Evolutionary conservation across 768 basidiomycete species (phyloP), one percentile per base, ranked within the genome.

Genomic region (Krasilnikovozyma curviuscula): DNA sequence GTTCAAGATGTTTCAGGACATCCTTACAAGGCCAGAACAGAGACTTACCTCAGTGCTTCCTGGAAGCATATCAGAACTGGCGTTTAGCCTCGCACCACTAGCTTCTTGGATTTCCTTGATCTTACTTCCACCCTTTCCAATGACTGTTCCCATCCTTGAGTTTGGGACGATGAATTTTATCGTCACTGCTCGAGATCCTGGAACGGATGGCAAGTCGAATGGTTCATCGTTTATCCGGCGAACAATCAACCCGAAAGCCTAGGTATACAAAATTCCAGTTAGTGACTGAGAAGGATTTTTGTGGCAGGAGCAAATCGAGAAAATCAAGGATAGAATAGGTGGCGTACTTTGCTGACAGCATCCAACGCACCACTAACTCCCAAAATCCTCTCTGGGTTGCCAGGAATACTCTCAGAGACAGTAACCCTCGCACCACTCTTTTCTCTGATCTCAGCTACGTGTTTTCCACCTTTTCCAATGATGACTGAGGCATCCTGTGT

Each of bases 81-180:
- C 93, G 61, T 97, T 97, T 56, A 98, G 68, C 53, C 88, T 71
- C 14, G 93, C 93, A 30, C 93, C 93, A 54, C 83, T 86, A 24
- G 93, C 93, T 59, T 98, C 93, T 63, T 98, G 93, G 55, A 98
- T 98, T 68, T 98, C 93, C 70, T 95, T 95, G 65, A 98, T 98
- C 66, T 98, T 98, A 31, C 80, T 79, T 28, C 93, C 93, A 54
- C 81, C 83, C 65, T 93, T 97, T 48, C 93, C 93, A 59, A 98
- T 98, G 52, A 52, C 37, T 19, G 45, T 47, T 21, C 50, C 50
- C 50, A 52, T 52, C 40, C 50, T 28, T 30, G 50, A 52, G 45
- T 52, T 52, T 19, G 50, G 50, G 24, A 52, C 48, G 50, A 52
- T 52, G 45, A 52, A 52, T 65, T 97, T 95, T 72, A 98, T 97